These are phyloP conservation scores for Scheffersomyces spartinae DNA, from an alignment of 805 yeast species.

Conservation along the genomic window DNA sequence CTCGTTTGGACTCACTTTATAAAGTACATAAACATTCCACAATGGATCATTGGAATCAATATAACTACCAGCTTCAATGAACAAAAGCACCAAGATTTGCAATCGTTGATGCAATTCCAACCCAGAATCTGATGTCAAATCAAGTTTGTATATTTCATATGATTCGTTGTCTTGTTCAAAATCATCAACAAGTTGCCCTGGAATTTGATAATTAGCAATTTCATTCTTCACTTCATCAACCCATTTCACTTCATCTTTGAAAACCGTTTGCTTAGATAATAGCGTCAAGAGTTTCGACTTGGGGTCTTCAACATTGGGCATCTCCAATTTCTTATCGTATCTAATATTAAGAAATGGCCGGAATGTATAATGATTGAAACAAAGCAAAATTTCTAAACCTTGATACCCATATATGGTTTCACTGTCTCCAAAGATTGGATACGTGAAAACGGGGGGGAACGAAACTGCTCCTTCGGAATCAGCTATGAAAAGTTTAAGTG, in stretches of 20 bases:
- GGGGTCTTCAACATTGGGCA: constrained; percentile 49
- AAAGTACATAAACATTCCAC: constrained; percentile 70
- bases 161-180: constrained; percentile 19
- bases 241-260: constrained; percentile 63
- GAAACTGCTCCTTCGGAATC: constrained; percentile 46
- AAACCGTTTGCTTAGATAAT: constrained; percentile 50
- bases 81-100: constrained; percentile 70
- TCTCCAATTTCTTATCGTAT: constrained; percentile 40
- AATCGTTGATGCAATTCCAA: constrained; percentile 51
- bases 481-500: constrained; percentile 43
- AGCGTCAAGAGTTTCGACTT: constrained; percentile 39
- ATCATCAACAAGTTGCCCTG: constrained; percentile 20
- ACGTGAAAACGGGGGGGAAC: constrained; percentile 75
- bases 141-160: constrained; percentile 42
- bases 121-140: constrained; percentile 29
- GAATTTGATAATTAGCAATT: constrained; percentile 26
- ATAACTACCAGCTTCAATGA: constrained; percentile 89
- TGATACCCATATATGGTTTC: constrained; percentile 83
- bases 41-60: constrained; percentile 64
- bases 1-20: constrained; percentile 11
- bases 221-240: constrained; percentile 41
- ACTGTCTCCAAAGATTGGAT: constrained; percentile 87
- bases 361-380: constrained; percentile 66
- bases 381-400: constrained; percentile 49
- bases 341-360: constrained; percentile 59